Evolutionary conservation across 2,329 filamentous ascomycete genomes (phyloP).

Genomic region (Elsinoe batatas): DNA sequence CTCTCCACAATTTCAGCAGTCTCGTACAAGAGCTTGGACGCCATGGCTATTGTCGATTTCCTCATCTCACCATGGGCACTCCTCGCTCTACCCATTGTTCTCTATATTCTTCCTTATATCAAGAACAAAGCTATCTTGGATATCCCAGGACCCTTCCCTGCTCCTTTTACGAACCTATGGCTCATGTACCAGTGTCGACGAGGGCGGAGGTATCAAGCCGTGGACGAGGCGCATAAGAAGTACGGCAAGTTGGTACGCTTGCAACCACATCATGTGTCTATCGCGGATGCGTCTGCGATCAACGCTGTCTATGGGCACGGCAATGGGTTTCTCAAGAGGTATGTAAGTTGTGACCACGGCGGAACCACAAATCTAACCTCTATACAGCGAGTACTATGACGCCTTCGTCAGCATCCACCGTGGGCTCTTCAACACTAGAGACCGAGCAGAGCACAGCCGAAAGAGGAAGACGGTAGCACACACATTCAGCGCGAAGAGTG

Average conservation of each 20-base stretch:
- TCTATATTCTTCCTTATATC: slow-evolving; percentile 52
- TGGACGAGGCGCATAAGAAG: slow-evolving; percentile 66
- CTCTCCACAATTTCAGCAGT: background rate
- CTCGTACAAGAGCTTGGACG: background rate
- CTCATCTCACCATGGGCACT: slow-evolving; percentile 39
- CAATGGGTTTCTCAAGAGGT: slow-evolving; percentile 42
- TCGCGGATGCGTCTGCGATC: slow-evolving; percentile 74
- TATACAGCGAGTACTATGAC: slow-evolving; percentile 69
- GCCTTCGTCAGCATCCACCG: slow-evolving; percentile 80
- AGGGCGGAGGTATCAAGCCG: slow-evolving; percentile 46
- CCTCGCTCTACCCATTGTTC: slow-evolving; percentile 41
- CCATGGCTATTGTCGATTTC: slow-evolving; percentile 28
- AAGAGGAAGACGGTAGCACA: slow-evolving; percentile 85
- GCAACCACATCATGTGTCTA: slow-evolving; percentile 72
- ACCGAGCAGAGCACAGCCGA: slow-evolving; percentile 70
- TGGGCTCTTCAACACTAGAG: slow-evolving; percentile 81
- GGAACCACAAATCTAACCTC: background rate
- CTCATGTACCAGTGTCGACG: slow-evolving; percentile 54
- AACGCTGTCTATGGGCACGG: slow-evolving; percentile 60
- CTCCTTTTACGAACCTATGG: slow-evolving; percentile 70
- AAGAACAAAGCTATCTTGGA: slow-evolving; percentile 44
- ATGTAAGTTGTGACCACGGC: slow-evolving; percentile 7
- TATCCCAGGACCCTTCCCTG: slow-evolving; percentile 55
- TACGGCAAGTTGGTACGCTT: slow-evolving; percentile 73
- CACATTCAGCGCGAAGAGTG: slow-evolving; percentile 73